Percentiles rank a stretch among this genome's conserved stretches.
These are phyloP conservation scores for Beauveria pseudobassiana DNA, from an alignment of 2,329 filamentous ascomycete genomes.

Conservation along the genomic window DNA sequence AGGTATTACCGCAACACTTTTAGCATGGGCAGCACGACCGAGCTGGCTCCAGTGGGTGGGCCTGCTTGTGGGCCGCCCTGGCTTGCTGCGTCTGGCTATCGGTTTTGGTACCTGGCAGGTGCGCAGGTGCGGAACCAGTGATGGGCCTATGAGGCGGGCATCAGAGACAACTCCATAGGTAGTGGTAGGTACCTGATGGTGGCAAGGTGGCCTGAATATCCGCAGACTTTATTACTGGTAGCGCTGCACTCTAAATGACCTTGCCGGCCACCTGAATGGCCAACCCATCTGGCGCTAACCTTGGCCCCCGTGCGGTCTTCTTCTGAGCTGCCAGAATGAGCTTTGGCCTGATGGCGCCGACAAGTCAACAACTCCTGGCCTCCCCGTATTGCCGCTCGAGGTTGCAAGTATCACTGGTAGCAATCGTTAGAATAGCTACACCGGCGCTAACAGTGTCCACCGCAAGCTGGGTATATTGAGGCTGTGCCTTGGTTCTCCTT, in stretches of 20 bases:
- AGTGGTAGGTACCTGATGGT: no score
- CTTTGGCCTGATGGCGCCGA: no score
- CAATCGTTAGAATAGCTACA: not conserved
- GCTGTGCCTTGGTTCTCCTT: conserved; percentile 4
- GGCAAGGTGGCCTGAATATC: no score
- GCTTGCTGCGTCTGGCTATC: not conserved
- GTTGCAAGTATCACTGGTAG: not conserved
- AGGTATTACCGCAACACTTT: not conserved
- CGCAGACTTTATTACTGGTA: no score
- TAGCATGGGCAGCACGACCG: not conserved
- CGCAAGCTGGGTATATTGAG: not conserved
- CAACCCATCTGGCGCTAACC: no score
- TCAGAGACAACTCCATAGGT: no score
- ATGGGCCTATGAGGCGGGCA: not conserved
- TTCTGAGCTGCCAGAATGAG: no score
- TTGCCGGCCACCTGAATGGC: no score
- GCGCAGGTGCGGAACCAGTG: not conserved
- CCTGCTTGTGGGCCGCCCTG: not conserved
- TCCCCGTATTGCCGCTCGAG: not conserved
- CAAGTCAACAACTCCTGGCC: no score
- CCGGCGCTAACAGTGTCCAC: not conserved
- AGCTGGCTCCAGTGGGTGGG: not conserved
- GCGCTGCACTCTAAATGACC: no score
- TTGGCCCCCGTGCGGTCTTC: no score
- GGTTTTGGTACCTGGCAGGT: not conserved